Evolutionary conservation across 1,139 yeast genomes (phyloP).

Genomic region (Magnusiomyces tetraspermus): DNA sequence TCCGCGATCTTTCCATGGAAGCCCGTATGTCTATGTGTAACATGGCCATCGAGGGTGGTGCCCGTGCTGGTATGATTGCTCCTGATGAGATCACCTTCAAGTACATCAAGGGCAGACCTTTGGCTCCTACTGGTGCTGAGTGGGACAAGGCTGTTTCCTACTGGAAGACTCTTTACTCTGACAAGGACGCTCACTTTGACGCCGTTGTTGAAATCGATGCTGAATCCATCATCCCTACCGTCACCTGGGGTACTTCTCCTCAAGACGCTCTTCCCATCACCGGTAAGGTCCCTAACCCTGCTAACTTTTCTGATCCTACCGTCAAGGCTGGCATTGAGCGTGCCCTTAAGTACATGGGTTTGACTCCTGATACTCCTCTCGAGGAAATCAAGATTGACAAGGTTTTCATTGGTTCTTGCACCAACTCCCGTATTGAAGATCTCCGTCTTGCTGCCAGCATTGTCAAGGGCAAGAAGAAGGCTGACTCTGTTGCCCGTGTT

Average conservation of each 20-base stretch:
- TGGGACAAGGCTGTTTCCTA: conserved; percentile 90
- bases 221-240: conserved; percentile 82
- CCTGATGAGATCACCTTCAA: conserved; percentile 86
- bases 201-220: conserved; percentile 74
- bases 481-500: conserved; percentile 69
- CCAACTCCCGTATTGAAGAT: conserved; percentile 96
- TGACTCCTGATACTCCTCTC: conserved; percentile 72
- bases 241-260: conserved; percentile 99
- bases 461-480: conserved; percentile 83
- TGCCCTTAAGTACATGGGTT: conserved; percentile 87
- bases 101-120: conserved; percentile 85
- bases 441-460: conserved; percentile 91
- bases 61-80: conserved; percentile 97
- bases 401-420: conserved; percentile 96
- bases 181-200: conserved; percentile 84
- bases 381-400: conserved; percentile 69
- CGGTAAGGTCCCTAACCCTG: conserved; percentile 83
- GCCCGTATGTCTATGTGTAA: conserved; percentile 99
- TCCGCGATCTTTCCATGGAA: conserved; percentile 83
- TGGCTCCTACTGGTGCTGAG: conserved; percentile 85
- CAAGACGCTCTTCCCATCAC: conserved; percentile 96
- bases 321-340: conserved; percentile 79
- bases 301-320: conserved; percentile 58
- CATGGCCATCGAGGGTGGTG: conserved; percentile 98
- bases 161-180: conserved; percentile 84